Evolutionary conservation across 345 rosid genomes (phyloP), one percentile per base, ranked within the genome.

Genomic region (Populus euphratica): DNA sequence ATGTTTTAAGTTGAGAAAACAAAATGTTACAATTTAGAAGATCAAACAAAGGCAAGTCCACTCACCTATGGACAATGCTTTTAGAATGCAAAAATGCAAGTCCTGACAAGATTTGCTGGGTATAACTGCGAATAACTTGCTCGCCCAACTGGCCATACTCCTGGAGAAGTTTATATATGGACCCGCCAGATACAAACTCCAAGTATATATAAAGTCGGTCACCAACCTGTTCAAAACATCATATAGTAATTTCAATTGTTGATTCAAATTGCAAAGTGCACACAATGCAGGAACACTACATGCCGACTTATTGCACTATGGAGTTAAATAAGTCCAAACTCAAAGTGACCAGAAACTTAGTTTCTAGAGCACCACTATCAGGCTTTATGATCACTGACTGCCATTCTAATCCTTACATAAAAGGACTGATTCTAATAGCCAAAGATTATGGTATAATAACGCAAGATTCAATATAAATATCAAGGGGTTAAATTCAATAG

Each of bases 141-240:
- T 90, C 96, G 13, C 92, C 89, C n/a, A 91, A 81, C 52, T 80
- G 88, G 50, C 96, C 96, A 80, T 91, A 91, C 8, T 91, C 96
- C 83, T 88, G 93, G 68, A 91, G 96, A 76, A 91, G 82, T 85
- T 89, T 91, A 84, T 91, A 89, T 54, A 91, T 91, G 67, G 96
- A 91, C 38, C 96, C 96, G 74, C 91, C 96, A 76, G 96, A 90
- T 39, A 90, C 92, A 79, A 90, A 91, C 87, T 91, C 93, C 73
- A 91, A 84, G 86, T 89, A 91, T 77, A 91, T 91, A 73, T 90
- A 91, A 52, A 91, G 83, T 72, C 76, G 88, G 77, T 91, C 91
- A 36, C 79, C 94, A 62, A 89, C 89, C 93, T 91, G 89, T 52
- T 71, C 56, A 65, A 73, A 14, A 23, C n/a, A 73, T n/a, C 70